Evolutionary conservation across 140 eudicot genomes (phyloP), one percentile per base, ranked within the genome.

Genomic region (Ambrosia hybrid): DNA sequence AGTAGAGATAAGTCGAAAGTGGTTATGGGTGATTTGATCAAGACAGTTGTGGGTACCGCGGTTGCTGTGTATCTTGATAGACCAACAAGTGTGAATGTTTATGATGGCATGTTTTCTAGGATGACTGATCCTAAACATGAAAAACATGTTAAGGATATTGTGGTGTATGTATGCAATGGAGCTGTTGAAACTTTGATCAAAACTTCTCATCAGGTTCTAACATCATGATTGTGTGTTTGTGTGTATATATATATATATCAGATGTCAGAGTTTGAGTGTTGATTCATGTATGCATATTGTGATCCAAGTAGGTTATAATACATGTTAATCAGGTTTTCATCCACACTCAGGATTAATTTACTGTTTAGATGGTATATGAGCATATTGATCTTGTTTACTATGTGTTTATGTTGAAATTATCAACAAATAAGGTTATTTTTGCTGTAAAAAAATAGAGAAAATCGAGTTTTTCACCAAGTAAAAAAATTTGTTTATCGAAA

Each of bases 121-220:
- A 66, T 90, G 64, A 83, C 85, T 26, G 79, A 90, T 72, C 87
- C 89, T 7, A 85, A 64, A 21, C 83, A 85, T 69, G 73, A 82
- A 14, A 75, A 68, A 33, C 67, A 81, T 7, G 78, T 85, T 46
- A 59, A 68, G 46, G 95, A 90, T 36, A 45, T 90, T 55, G 66
- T 83, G 70, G 89, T 83, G 43, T 77, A 86, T 9, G 69, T 90
- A 11, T 90, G 88, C 69, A 87, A 79, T 70, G 89, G 86, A 45
- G 89, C 89, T 10, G 96, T 90, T 13, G 90, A 85, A 56, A 85
- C 92, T 11, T 80, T 87, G 2, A 79, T 88, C 12, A 76, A 83
- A 90, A 21, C 92, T 6, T 90, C 95, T 55, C 95, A 88, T 76
- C 88, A 87, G 70, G 92, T 68, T 21, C 39, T 87, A 70, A 85